Conservation (phyloP, 805 yeast genomes). For the Candida maris region DNA sequence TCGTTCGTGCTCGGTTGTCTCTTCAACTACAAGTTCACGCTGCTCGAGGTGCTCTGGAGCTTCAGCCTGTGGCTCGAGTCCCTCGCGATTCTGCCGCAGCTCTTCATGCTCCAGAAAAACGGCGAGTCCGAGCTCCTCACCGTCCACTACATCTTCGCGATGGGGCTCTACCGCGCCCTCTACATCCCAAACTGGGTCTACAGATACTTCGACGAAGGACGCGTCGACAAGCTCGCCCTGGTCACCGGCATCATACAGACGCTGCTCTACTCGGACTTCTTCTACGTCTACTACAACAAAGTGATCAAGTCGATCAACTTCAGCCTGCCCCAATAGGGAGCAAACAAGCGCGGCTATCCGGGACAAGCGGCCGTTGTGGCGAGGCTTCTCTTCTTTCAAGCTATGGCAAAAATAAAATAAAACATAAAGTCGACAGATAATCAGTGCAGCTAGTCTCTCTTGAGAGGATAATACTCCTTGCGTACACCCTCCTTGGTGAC, state of each 20-base stretch:
- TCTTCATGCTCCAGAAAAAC: conserved; percentile 82
- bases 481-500: conserved; percentile 92
- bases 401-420: too few relatives aligned
- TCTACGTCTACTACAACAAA: conserved; percentile 79
- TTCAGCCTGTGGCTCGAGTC: conserved; percentile 91
- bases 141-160: conserved; percentile 87
- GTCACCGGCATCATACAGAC: conserved; percentile 85
- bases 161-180: conserved; percentile 84
- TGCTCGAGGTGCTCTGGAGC: conserved; percentile 74
- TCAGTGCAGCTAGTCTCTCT: conserved; percentile 60
- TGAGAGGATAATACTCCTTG: conserved; percentile 77
- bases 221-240: conserved; percentile 67
- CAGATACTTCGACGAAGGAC: conserved; percentile 64
- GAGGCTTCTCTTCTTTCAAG: too few relatives aligned
- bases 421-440: too few relatives aligned
- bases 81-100: conserved; percentile 88
- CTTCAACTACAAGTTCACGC: conserved; percentile 61
- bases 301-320: conserved; percentile 79
- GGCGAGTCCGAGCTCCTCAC: conserved; percentile 88
- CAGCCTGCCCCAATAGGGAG: conserved; percentile 47
- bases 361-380: too few relatives aligned
- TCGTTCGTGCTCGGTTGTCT: conserved; percentile 53
- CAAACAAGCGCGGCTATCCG: too few relatives aligned
- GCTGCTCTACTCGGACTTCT: conserved; percentile 87
- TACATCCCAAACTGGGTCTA: conserved; percentile 95